Evolutionary conservation across 2,329 filamentous ascomycete genomes (phyloP).

Genomic region (Ceratocystis eucalypticola): DNA sequence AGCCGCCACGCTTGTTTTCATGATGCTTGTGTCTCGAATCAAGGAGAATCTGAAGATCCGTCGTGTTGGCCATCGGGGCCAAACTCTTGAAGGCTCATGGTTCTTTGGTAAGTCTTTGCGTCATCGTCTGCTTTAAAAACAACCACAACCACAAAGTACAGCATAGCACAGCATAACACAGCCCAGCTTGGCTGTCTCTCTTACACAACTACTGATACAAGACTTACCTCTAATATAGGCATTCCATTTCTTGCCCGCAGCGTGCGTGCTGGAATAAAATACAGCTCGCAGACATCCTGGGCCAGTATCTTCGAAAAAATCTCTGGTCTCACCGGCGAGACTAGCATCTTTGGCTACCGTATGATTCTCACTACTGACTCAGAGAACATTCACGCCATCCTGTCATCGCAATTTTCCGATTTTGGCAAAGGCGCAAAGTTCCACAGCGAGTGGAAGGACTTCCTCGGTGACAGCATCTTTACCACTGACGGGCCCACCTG

Average conservation of each 20-base stretch:
- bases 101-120: not conserved
- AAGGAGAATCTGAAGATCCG: slow-evolving; percentile 30
- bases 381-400: slow-evolving; percentile 80
- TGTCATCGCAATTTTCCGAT: slow-evolving; percentile 74
- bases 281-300: slow-evolving; percentile 53
- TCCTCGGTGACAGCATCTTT: slow-evolving; percentile 64
- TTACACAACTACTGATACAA: slow-evolving; percentile 1
- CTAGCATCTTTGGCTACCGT: slow-evolving; percentile 40
- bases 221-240: slow-evolving; percentile 28
- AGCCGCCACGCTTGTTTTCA: not conserved
- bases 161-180: no score
- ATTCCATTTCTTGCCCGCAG: slow-evolving; percentile 50
- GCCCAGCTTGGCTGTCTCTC: no score
- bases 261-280: slow-evolving; percentile 36
- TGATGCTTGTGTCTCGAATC: slow-evolving; percentile 21
- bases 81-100: not conserved
- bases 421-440: slow-evolving; percentile 72
- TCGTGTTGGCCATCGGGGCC: slow-evolving; percentile 8
- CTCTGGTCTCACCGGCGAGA: slow-evolving; percentile 46
- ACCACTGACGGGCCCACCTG: slow-evolving; percentile 66
- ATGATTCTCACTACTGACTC: slow-evolving; percentile 66
- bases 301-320: slow-evolving; percentile 33
- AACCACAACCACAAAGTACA: no score
- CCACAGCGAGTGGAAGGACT: slow-evolving; percentile 60
- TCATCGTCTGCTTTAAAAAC: not conserved